A percentile compares a stretch with the other conserved stretches of the same genome.
Conservation (phyloP, 1,284 basidiomycete genomes). For the Ustanciosporium gigantosporum region DNA sequence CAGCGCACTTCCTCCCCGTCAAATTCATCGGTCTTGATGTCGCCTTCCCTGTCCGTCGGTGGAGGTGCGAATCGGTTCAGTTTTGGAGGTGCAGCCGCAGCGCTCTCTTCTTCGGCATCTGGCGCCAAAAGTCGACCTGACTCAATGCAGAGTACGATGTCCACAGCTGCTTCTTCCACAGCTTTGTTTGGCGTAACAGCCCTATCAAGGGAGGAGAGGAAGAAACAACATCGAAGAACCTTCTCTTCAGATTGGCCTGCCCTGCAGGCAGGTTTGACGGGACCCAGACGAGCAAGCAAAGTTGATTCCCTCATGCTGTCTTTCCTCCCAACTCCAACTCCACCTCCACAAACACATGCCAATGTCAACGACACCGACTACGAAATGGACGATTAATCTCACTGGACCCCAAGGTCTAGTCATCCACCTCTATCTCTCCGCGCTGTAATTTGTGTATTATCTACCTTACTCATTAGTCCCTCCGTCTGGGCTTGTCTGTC, state of each 20-base stretch:
- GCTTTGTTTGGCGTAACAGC: conserved; percentile 30
- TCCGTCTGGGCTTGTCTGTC: too few relatives aligned
- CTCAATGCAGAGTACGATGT: conserved; percentile 28
- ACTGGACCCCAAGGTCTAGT: too few relatives aligned
- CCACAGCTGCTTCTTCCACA: conserved; percentile 13
- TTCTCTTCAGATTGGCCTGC: conserved; percentile 42
- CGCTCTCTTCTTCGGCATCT: too few relatives aligned
- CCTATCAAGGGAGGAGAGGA: conserved; percentile 29
- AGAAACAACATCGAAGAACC: conserved; percentile 42
- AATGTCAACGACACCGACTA: conserved; percentile 7
- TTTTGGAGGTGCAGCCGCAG: conserved; percentile 8
- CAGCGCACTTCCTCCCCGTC: background rate
- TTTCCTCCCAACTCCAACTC: too few relatives aligned
- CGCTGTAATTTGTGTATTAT: too few relatives aligned
- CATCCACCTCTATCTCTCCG: too few relatives aligned
- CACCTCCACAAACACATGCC: too few relatives aligned
- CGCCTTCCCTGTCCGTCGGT: conserved; percentile 14
- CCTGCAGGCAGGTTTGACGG: conserved; percentile 21
- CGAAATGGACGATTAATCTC: background rate
- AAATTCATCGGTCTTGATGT: conserved; percentile 14
- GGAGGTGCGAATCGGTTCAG: conserved; percentile 12
- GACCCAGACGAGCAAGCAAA: too few relatives aligned
- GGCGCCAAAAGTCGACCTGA: conserved; percentile 13
- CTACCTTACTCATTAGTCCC: too few relatives aligned
- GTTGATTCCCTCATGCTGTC: too few relatives aligned